phyloP scores from a whole-genome alignment of 108 stramenopile genomes.

The Skeletonema costatum region DNA sequence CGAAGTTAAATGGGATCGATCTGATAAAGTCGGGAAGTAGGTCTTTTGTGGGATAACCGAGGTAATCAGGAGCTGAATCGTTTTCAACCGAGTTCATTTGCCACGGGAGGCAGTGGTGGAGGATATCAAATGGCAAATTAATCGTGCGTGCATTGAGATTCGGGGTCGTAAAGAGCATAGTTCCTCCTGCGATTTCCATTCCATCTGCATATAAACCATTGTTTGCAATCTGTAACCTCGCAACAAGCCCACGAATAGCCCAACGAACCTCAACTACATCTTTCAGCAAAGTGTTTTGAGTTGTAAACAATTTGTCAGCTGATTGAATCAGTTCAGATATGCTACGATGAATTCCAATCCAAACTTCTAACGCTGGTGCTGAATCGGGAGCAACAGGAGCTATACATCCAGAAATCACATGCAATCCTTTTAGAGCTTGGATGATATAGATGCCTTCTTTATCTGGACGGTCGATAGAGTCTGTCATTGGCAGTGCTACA shows the following conservation, averaged over 20 bases:
- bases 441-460: constrained; percentile 54
- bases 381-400: constrained; percentile 19
- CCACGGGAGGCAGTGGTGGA: constrained; percentile 60
- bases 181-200: background rate
- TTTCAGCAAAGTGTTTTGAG: constrained; percentile 39
- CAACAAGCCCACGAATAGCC: constrained; percentile 54
- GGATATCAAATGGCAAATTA: constrained; percentile 71
- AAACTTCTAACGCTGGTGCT: constrained; percentile 14
- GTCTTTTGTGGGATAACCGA: constrained; percentile 35
- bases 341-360: constrained; percentile 23
- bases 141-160: constrained; percentile 47
- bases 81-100: constrained; percentile 8
- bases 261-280: constrained; percentile 61
- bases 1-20: constrained; percentile 63
- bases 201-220: background rate
- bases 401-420: constrained; percentile 42
- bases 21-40: constrained; percentile 24
- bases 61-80: constrained; percentile 10
- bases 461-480: constrained; percentile 38
- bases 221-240: constrained; percentile 42
- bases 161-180: constrained; percentile 22
- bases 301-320: constrained; percentile 27
- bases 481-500: constrained; percentile 40
- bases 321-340: constrained; percentile 49
- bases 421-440: constrained; percentile 51